A percentile compares a stretch with the other conserved stretches of the same genome.
Conservation (phyloP, 1,284 basidiomycete genomes). For the Moesziomyces antarcticus region DNA sequence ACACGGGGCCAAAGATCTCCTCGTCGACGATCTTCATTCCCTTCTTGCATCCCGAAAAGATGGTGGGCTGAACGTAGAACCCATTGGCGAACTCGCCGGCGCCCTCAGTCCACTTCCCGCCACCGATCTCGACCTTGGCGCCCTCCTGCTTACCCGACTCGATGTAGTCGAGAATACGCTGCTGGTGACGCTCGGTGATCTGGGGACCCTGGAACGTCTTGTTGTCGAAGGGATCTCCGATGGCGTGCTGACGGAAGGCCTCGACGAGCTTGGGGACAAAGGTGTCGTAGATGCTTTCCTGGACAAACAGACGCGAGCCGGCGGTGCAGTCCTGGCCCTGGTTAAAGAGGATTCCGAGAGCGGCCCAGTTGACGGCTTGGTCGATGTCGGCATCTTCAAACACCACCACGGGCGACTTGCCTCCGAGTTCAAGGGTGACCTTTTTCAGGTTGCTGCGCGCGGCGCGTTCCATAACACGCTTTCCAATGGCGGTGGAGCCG, state of each 20-base stretch:
- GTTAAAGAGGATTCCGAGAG: slow-evolving; percentile 83
- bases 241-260: slow-evolving; percentile 72
- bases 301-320: slow-evolving; percentile 80
- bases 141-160: slow-evolving; percentile 88
- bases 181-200: slow-evolving; percentile 80
- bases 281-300: slow-evolving; percentile 74
- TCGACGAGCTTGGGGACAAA: slow-evolving; percentile 75
- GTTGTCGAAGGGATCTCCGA: slow-evolving; percentile 82
- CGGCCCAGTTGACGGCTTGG: slow-evolving; percentile 71
- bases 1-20: slow-evolving; percentile 80
- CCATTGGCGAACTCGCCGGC: slow-evolving; percentile 73
- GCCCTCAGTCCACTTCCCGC: slow-evolving; percentile 71
- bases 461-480: slow-evolving; percentile 79
- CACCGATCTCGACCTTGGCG: slow-evolving; percentile 77
- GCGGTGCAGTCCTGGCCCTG: slow-evolving; percentile 73
- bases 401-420: slow-evolving; percentile 84
- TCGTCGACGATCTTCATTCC: slow-evolving; percentile 74
- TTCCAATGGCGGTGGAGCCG: slow-evolving; percentile 77
- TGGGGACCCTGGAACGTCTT: slow-evolving; percentile 85
- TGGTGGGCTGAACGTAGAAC: slow-evolving; percentile 69
- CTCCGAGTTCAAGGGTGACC: slow-evolving; percentile 79
- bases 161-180: slow-evolving; percentile 90
- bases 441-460: slow-evolving; percentile 87
- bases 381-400: slow-evolving; percentile 73
- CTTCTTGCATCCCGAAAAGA: slow-evolving; percentile 75